Evolutionary conservation across 768 basidiomycete species (phyloP), one percentile per base, ranked within the genome.

Genomic region (Sutorius australiensis): DNA sequence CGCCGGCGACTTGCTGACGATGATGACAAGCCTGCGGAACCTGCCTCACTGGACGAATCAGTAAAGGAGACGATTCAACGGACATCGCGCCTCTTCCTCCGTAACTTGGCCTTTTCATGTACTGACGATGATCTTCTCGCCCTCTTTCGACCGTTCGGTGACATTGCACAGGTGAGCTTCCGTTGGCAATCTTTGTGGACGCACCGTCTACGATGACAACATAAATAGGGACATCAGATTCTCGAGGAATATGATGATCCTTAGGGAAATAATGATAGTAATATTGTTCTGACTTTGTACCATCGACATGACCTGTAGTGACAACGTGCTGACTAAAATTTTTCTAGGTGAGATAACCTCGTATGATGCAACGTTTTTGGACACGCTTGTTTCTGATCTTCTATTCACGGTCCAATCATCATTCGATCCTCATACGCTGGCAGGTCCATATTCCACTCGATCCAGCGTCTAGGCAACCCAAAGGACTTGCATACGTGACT

Each of bases 91-190:
- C 73, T 98, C 2, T 98, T 98, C 64, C 73, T 99, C 6, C 91
- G 97, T n/a, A 99, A 98, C 65, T 71, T 99, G n/a, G 78, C 93
- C 0, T 98, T 93, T 63, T 81, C 86, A 0, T 91, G 89, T 52
- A 86, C 87, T 7, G 80, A 87, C 16, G 68, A 75, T 2, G 93
- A 97, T 46, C 71, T 98, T 1, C 62, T 68, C 3, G 75, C 78
- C 12, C 75, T 85, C 2, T 93, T 94, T 67, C 66, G 69, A 3
- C 73, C 79, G 0, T 91, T 81, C 65, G 95, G 95, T 9, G 75
- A 81, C 41, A 66, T 97, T 32, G 77, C 78, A 38, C 88, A 94
- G 86, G 92, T 92, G 55, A 77, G 82, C 46, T 5, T 57, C 21
- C 13, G 28, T 55, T 19, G 14, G 21, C 41, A 30, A 39, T 48